phyloP scores from a whole-genome alignment of 2,329 filamentous ascomycete species.

The Exophiala bonariae region DNA sequence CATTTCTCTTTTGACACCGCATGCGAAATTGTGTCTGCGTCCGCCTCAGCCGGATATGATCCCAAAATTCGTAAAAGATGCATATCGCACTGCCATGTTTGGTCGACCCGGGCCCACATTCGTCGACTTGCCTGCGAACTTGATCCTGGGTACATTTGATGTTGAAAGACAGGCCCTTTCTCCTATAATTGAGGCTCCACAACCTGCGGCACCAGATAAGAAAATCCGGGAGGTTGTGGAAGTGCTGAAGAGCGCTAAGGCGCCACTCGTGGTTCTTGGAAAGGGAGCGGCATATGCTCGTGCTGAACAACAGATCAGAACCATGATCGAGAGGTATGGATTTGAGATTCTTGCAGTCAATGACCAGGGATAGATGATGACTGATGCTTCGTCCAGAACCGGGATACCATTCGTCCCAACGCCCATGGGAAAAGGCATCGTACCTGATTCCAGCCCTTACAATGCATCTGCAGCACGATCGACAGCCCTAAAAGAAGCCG shows the following conservation, averaged over 20 bases:
- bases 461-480: conserved; percentile 57
- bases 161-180: conserved; percentile 20
- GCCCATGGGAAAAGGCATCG: conserved; percentile 60
- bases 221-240: conserved; percentile 43
- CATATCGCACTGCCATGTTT: conserved; percentile 55
- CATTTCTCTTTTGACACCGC: conserved; percentile 52
- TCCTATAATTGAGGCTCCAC: no score
- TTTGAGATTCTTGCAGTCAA: no score
- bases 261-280: conserved; percentile 55
- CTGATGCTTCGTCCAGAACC: conserved; percentile 42
- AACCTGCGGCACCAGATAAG: conserved; percentile 44
- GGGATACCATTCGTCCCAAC: conserved; percentile 57
- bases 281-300: conserved; percentile 57
- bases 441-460: conserved; percentile 53
- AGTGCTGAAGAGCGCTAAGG: conserved; percentile 48
- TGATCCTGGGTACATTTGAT: conserved; percentile 46
- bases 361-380: no score
- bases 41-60: conserved; percentile 43
- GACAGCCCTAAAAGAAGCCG: conserved; percentile 53
- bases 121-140: conserved; percentile 56
- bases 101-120: conserved; percentile 55
- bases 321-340: conserved; percentile 48
- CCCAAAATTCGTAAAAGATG: conserved; percentile 45
- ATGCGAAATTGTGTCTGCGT: conserved; percentile 53
- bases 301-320: conserved; percentile 47